Percentiles rank a stretch among this genome's conserved stretches.
phyloP scores from a whole-genome alignment of 768 basidiomycete genomes.

The Termitomyces sp. region DNA sequence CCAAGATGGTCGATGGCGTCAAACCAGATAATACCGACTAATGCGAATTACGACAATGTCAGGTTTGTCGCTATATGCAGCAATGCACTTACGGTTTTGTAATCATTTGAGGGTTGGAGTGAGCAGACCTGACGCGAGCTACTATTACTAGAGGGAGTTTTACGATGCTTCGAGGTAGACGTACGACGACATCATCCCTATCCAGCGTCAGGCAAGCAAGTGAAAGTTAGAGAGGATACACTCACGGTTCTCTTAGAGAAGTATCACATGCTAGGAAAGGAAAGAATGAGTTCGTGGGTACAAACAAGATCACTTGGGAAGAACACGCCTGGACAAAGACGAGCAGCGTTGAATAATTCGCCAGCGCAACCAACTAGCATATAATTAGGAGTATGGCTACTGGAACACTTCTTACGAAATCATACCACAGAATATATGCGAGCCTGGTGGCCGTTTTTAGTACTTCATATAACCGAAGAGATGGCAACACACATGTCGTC shows the following conservation, averaged over 20 bases:
- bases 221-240: background rate
- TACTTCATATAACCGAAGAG: background rate
- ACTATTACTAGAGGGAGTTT: conserved; percentile 2
- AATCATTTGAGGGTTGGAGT: conserved; percentile 84
- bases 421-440: conserved; percentile 83
- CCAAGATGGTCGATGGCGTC: conserved; percentile 70
- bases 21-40: conserved; percentile 86
- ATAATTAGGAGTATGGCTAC: conserved; percentile 1
- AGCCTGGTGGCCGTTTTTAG: conserved; percentile 45
- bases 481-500: conserved; percentile 26
- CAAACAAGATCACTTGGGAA: background rate
- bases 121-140: conserved; percentile 61
- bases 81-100: conserved; percentile 67
- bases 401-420: conserved; percentile 8
- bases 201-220: background rate
- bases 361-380: conserved; percentile 74
- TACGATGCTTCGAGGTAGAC: conserved; percentile 15
- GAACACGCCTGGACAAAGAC: conserved; percentile 70
- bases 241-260: conserved; percentile 74
- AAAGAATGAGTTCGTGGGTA: background rate
- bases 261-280: conserved; percentile 70
- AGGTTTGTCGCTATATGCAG: conserved; percentile 33
- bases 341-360: conserved; percentile 73
- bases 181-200: conserved; percentile 66
- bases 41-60: conserved; percentile 6